Percentiles rank a stretch among this genome's conserved stretches.
phyloP scores from a whole-genome alignment of 2,329 filamentous ascomycete genomes.

The Dactylonectria estremocensis region DNA sequence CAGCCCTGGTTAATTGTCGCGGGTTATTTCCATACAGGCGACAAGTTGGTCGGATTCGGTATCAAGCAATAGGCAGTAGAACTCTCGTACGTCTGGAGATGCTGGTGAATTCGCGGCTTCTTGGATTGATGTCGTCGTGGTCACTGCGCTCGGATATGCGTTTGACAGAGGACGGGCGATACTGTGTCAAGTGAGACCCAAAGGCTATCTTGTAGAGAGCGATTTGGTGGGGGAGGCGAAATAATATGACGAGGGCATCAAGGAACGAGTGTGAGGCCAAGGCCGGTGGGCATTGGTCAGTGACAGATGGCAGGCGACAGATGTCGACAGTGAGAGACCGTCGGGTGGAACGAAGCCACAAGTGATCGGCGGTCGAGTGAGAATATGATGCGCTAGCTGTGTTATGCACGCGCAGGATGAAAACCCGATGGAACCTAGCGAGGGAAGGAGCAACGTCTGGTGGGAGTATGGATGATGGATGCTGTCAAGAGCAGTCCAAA shows the following conservation, averaged over 20 bases:
- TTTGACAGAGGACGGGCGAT: neutral
- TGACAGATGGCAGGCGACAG: conserved; percentile 13
- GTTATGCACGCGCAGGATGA: conserved; percentile 26
- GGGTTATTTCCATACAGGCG: conserved; percentile 39
- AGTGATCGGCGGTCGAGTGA: conserved; percentile 20
- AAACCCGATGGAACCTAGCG: conserved; percentile 21
- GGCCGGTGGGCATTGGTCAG: conserved; percentile 3
- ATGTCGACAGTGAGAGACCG: conserved; percentile 17
- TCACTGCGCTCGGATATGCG: neutral
- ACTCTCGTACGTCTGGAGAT: neutral
- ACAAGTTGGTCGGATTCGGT: neutral
- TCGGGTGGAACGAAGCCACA: conserved; percentile 19
- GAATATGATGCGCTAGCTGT: conserved; percentile 20
- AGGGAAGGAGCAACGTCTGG: conserved; percentile 27
- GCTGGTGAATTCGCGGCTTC: conserved; percentile 5
- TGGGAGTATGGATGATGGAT: conserved; percentile 19
- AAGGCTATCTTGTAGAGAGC: conserved; percentile 9
- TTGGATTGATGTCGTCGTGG: neutral
- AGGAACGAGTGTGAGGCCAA: conserved; percentile 17
- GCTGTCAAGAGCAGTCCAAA: conserved; percentile 22
- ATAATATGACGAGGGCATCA: conserved; percentile 21
- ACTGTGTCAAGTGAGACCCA: neutral
- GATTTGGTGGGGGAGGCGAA: conserved; percentile 12
- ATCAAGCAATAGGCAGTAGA: neutral
- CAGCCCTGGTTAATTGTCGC: conserved; percentile 29